Percentiles rank a stretch among this genome's conserved stretches.
These are phyloP conservation scores for Termitomyces heimii DNA, from an alignment of 768 basidiomycete species.

Conservation along the genomic window DNA sequence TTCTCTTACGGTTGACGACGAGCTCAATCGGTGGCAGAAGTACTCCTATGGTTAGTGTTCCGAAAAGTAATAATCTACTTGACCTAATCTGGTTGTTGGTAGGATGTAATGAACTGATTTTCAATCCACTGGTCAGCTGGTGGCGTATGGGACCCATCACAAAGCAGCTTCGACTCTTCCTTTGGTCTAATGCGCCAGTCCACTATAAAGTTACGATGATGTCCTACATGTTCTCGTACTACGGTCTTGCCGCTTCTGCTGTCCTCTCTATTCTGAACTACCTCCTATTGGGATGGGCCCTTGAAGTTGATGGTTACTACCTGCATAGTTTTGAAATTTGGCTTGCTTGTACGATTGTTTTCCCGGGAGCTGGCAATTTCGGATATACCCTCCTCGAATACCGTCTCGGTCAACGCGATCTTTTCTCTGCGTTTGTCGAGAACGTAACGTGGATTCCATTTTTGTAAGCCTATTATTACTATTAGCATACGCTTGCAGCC, in stretches of 20 bases:
- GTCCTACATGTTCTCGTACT: constrained; percentile 61
- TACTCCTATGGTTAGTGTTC: constrained; percentile 63
- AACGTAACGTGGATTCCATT: constrained; percentile 65
- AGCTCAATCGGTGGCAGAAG: constrained; percentile 91
- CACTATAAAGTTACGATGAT: constrained; percentile 83
- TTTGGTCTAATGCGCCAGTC: constrained; percentile 72
- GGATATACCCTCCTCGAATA: constrained; percentile 67
- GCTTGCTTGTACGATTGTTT: constrained; percentile 66
- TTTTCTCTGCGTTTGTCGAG: constrained; percentile 47
- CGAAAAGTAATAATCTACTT: not conserved
- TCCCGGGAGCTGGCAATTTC: constrained; percentile 64
- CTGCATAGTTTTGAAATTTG: constrained; percentile 70
- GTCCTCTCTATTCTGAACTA: constrained; percentile 65
- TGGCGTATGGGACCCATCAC: constrained; percentile 78
- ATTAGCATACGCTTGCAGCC: constrained; percentile 8
- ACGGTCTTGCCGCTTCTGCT: constrained; percentile 61
- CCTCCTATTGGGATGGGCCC: constrained; percentile 55
- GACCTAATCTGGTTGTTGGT: not conserved
- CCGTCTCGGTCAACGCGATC: constrained; percentile 51
- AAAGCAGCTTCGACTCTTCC: constrained; percentile 68
- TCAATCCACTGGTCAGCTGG: constrained; percentile 80
- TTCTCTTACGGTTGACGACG: constrained; percentile 83
- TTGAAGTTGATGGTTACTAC: constrained; percentile 66
- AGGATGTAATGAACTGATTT: constrained; percentile 76
- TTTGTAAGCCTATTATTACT: constrained; percentile 48